Conservation (phyloP, 176 grass and related monocot genomes). For the Carex kokanica region DNA sequence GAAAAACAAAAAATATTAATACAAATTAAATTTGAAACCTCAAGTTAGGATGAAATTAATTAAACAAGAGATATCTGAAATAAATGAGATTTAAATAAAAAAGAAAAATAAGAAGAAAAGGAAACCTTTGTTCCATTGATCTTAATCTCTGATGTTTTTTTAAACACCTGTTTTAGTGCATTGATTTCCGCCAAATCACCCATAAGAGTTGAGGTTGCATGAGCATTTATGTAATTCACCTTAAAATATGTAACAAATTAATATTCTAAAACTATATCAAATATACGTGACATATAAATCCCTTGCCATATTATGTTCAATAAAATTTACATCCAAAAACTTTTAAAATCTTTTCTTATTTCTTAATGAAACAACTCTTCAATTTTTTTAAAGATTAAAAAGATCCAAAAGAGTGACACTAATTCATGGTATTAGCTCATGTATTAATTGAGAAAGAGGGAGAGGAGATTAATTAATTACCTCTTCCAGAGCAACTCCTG, state of each 20-base stretch:
- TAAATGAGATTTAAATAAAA: not conserved
- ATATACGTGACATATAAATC: not conserved
- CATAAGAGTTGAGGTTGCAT: too few relatives aligned
- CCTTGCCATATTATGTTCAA: not conserved
- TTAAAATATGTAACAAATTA: conserved; percentile 12
- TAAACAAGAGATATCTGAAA: conserved; percentile 6
- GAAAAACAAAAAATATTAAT: not conserved
- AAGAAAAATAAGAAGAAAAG: not conserved
- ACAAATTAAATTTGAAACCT: not conserved
- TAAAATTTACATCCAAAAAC: not conserved
- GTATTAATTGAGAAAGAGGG: not conserved
- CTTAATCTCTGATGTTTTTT: conserved; percentile 69
- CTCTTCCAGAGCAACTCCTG: conserved; percentile 86
- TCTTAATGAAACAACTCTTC: not conserved
- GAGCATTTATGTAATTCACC: conserved; percentile 97
- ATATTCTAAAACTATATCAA: not conserved
- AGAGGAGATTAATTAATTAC: conserved; percentile 33
- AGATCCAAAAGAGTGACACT: not conserved
- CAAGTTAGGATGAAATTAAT: not conserved
- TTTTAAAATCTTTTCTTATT: not conserved
- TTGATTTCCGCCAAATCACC: conserved; percentile 90
- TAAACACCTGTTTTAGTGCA: conserved; percentile 87
- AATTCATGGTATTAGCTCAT: not conserved
- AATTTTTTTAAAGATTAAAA: not conserved
- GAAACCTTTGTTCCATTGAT: conserved; percentile 93